Evolutionary conservation across 2,329 filamentous ascomycete genomes (phyloP), one percentile per base, ranked within the genome.

Genomic region (Penicillium sp.): DNA sequence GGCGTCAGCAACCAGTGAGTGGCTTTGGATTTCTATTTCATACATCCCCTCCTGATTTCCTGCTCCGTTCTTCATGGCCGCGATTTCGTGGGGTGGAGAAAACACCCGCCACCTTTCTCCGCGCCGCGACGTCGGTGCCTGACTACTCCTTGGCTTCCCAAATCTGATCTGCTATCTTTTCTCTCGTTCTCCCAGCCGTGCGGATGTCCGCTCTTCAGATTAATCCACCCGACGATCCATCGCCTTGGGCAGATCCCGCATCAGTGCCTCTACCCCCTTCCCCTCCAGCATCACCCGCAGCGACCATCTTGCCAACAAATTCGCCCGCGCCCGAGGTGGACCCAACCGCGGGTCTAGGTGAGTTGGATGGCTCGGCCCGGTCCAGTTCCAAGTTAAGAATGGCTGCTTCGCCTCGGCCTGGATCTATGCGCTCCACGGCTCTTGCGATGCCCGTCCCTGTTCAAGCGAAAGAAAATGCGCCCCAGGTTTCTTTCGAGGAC

Each of bases 401-500:
- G 49, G 57, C 66, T 64, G 60, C 60, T 18, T 54, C 65, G 58
- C 31, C 65, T 66, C 64, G 60, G 64, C 53, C 60, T 41, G 54
- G 60, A 39, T 43, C 47, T 22, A 46, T 41, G 33, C 46, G 54
- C 50, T 46, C 52, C 40, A 50, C 43, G 37, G 46, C 50, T 35
- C 47, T 54, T 52, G 47, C 61, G 43, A 60, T 60, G 39, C 54
- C 63, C 43, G 40, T 56, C 43, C 50, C 44, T n/a, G 35, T 61
- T n/a, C 35, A 22, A 27, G 19, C 18, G 43, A 54, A 62, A 46
- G 59, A 68, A 55, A 56, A 66, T 69, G 55, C 27, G 41, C 49
- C 65, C 64, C 61, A 67, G 54, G 67, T 79, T 31, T 75, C 75
- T 39, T 79, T 81, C 63, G 75, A 78, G 61, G 76, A 80, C 52